These are phyloP conservation scores for Rhizoclosmatium globosum DNA, from an alignment of 192 early-diverging fungal species.

Conservation along the genomic window DNA sequence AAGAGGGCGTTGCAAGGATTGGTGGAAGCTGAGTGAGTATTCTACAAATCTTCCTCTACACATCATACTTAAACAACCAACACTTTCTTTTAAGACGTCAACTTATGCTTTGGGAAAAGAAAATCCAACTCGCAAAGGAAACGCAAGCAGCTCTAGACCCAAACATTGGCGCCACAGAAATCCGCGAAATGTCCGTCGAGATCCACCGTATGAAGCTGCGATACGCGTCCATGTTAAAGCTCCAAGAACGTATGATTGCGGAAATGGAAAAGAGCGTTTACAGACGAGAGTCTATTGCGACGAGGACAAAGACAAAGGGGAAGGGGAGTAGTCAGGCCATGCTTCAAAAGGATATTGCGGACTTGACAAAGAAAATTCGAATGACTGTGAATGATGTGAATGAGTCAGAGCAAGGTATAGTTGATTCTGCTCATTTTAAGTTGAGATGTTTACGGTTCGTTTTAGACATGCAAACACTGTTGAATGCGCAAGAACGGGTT, in stretches of 20 bases:
- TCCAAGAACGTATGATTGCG: slow-evolving; percentile 70
- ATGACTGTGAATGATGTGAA: slow-evolving; percentile 55
- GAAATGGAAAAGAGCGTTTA: slow-evolving; percentile 74
- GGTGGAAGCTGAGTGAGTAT: slow-evolving; percentile 64
- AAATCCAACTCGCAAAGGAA: slow-evolving; percentile 73
- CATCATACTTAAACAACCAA: neutral
- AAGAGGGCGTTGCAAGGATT: slow-evolving; percentile 62
- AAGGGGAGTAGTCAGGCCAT: slow-evolving; percentile 56
- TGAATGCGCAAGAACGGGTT: slow-evolving; percentile 43
- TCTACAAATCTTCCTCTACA: neutral
- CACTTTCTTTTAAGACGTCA: slow-evolving; percentile 57
- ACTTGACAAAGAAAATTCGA: slow-evolving; percentile 59
- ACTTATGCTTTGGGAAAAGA: slow-evolving; percentile 74
- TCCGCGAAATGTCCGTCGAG: slow-evolving; percentile 66
- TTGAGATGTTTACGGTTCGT: neutral
- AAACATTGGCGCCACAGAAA: slow-evolving; percentile 68
- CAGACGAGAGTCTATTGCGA: slow-evolving; percentile 62
- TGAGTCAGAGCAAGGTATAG: slow-evolving; percentile 57
- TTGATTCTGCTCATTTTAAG: neutral
- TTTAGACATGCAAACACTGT: slow-evolving; percentile 49
- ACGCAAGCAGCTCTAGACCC: slow-evolving; percentile 70
- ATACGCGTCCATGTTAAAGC: slow-evolving; percentile 63
- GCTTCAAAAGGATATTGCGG: slow-evolving; percentile 63
- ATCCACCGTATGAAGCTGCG: slow-evolving; percentile 73
- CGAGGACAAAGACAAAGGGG: slow-evolving; percentile 57